A percentile compares a stretch with the other conserved stretches of the same genome.
phyloP scores from a whole-genome alignment of 495 filamentous ascomycete genomes.

The Trypethelium eluteriae region DNA sequence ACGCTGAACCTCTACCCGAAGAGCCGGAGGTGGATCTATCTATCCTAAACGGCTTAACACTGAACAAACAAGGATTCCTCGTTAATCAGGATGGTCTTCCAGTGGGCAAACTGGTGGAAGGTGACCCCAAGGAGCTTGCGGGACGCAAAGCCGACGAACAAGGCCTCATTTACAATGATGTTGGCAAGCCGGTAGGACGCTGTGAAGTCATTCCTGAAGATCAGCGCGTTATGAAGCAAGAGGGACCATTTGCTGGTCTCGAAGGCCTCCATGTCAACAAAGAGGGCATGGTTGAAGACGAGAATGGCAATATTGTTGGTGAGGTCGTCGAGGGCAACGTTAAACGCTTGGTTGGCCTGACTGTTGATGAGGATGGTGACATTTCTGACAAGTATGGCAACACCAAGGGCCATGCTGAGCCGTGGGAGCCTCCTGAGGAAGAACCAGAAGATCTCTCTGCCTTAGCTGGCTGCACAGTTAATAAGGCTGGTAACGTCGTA shows the following conservation, averaged over 20 bases:
- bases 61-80: constrained; percentile 78
- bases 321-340: constrained; percentile 64
- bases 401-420: constrained; percentile 67
- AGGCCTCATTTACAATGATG: constrained; percentile 65
- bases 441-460: constrained; percentile 56
- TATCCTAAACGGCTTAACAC: constrained; percentile 56
- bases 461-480: constrained; percentile 75
- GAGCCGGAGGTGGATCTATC: constrained; percentile 49
- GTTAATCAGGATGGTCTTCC: constrained; percentile 60
- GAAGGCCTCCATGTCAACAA: constrained; percentile 62
- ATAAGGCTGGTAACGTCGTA: constrained; percentile 79
- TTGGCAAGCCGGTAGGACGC: constrained; percentile 63
- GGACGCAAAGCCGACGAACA: constrained; percentile 64
- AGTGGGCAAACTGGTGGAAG: constrained; percentile 62
- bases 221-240: constrained; percentile 59
- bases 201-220: constrained; percentile 68
- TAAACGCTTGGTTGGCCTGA: constrained; percentile 64
- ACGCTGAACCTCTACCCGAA: constrained; percentile 50
- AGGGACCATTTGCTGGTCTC: constrained; percentile 68
- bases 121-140: constrained; percentile 59
- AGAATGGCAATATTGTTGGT: constrained; percentile 61
- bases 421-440: constrained; percentile 53
- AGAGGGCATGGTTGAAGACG: constrained; percentile 63
- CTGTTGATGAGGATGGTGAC: constrained; percentile 76
- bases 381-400: constrained; percentile 76